Percentiles rank a stretch among this genome's conserved stretches.
Conservation (phyloP, 192 early-diverging fungal species). For the Kappamyces sp. region DNA sequence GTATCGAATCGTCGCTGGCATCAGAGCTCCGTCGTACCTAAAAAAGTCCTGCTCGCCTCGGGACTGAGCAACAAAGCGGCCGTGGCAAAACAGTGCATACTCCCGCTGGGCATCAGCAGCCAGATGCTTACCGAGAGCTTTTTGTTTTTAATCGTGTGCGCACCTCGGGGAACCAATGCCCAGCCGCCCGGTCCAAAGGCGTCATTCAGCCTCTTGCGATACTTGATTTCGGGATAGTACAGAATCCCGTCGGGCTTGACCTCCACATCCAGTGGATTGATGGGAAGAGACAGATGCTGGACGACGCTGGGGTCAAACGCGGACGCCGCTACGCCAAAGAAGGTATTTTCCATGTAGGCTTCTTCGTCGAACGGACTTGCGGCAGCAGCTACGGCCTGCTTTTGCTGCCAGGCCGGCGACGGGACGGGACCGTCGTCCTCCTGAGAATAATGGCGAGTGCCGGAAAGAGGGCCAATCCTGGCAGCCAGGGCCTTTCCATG, state of each 20-base stretch:
- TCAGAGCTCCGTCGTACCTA: conserved; percentile 43
- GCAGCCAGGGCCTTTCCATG: too few species aligned
- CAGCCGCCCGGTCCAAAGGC: conserved; percentile 85
- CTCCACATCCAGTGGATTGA: conserved; percentile 79
- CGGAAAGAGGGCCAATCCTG: too few species aligned
- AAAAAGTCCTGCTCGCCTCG: conserved; percentile 94
- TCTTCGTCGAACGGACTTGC: too few species aligned
- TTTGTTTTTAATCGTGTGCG: conserved; percentile 71
- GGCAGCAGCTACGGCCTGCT: too few species aligned
- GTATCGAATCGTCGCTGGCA: conserved; percentile 25
- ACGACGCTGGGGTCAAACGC: conserved; percentile 67
- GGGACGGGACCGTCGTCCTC: too few species aligned
- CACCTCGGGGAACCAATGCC: conserved; percentile 78
- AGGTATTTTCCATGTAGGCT: conserved; percentile 22
- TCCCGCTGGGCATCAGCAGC: conserved; percentile 46
- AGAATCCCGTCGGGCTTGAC: conserved; percentile 91
- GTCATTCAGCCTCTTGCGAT: conserved; percentile 88
- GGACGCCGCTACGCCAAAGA: conserved; percentile 64
- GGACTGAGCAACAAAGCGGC: conserved; percentile 86
- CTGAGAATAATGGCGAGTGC: too few species aligned
- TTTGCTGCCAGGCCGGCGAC: too few species aligned
- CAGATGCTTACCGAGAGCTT: conserved; percentile 51
- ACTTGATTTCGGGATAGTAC: conserved; percentile 96
- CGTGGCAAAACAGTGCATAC: conserved; percentile 82
- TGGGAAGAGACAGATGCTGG: conserved; percentile 64